These are phyloP conservation scores for Amylocystis lapponica DNA, from an alignment of 768 basidiomycete species.

Conservation along the genomic window DNA sequence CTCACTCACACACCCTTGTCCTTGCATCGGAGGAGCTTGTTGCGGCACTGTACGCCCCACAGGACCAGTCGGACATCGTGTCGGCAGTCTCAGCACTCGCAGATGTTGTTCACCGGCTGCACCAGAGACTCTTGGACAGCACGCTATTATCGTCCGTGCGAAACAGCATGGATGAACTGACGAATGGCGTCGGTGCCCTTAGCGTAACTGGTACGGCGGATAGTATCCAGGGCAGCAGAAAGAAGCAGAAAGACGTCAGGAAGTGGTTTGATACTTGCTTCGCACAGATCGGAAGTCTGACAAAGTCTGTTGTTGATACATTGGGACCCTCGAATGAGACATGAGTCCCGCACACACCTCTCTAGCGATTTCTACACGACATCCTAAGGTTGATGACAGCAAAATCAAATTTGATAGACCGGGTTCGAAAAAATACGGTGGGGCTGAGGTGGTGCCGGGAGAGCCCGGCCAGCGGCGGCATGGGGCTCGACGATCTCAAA, in stretches of 20 bases:
- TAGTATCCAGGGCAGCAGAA: not conserved
- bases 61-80: conserved; percentile 39
- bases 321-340: too few species aligned
- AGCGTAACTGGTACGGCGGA: conserved; percentile 14
- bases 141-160: conserved; percentile 16
- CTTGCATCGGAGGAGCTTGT: conserved; percentile 60
- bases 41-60: conserved; percentile 60
- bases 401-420: too few species aligned
- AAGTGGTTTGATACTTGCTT: conserved; percentile 68
- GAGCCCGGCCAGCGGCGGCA: too few species aligned
- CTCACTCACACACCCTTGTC: conserved; percentile 46
- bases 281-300: conserved; percentile 47
- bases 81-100: conserved; percentile 35
- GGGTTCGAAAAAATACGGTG: too few species aligned
- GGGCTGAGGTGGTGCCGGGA: too few species aligned
- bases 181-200: conserved; percentile 20
- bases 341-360: too few species aligned
- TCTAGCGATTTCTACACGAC: too few species aligned
- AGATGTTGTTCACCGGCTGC: conserved; percentile 33
- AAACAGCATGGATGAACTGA: conserved; percentile 15
- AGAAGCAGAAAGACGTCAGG: conserved; percentile 30
- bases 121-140: conserved; percentile 16
- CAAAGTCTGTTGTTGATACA: too few species aligned
- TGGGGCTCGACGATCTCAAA: too few species aligned
- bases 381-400: too few species aligned